A percentile compares a stretch with the other conserved stretches of the same genome.
These are phyloP conservation scores for Cercospora berteroae DNA, from an alignment of 2,329 filamentous ascomycete species.

Conservation along the genomic window DNA sequence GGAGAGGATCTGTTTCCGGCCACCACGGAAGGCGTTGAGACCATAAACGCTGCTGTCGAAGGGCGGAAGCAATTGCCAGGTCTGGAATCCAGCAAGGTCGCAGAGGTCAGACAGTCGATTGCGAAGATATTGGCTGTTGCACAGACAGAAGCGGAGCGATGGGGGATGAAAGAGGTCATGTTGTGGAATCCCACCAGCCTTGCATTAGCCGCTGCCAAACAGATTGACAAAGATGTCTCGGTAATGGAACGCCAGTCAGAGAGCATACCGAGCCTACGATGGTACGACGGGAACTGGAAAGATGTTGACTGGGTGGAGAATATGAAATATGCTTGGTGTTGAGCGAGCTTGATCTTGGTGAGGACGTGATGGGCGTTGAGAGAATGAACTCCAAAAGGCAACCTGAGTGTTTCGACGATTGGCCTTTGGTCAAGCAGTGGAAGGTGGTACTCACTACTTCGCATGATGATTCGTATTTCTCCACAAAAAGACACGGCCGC, in stretches of 20 bases:
- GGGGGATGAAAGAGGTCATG: slow-evolving; percentile 68
- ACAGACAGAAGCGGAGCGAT: slow-evolving; percentile 66
- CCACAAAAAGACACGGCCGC: slow-evolving; percentile 2
- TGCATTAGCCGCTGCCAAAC: slow-evolving; percentile 43
- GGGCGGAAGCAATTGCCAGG: slow-evolving; percentile 19
- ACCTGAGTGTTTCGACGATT: background rate
- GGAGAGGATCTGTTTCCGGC: slow-evolving; percentile 8
- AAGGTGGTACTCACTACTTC: slow-evolving; percentile 1
- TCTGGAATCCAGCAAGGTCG: slow-evolving; percentile 19
- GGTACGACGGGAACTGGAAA: slow-evolving; percentile 56
- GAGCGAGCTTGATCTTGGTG: slow-evolving; percentile 7
- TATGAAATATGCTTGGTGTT: slow-evolving; percentile 79
- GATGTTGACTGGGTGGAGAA: slow-evolving; percentile 70
- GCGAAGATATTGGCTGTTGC: slow-evolving; percentile 65
- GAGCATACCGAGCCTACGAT: slow-evolving; percentile 70
- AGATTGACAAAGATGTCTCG: slow-evolving; percentile 49
- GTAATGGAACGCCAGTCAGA: slow-evolving; percentile 60
- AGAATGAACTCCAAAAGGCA: background rate
- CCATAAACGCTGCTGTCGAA: slow-evolving; percentile 12
- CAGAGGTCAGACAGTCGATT: slow-evolving; percentile 51
- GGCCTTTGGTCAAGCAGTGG: background rate
- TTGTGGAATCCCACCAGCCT: slow-evolving; percentile 76
- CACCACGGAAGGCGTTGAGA: slow-evolving; percentile 27
- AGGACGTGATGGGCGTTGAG: background rate
- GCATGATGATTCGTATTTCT: slow-evolving; percentile 2